Conservation (phyloP, 1,284 basidiomycete species). For the Apiotrichum sp. region DNA sequence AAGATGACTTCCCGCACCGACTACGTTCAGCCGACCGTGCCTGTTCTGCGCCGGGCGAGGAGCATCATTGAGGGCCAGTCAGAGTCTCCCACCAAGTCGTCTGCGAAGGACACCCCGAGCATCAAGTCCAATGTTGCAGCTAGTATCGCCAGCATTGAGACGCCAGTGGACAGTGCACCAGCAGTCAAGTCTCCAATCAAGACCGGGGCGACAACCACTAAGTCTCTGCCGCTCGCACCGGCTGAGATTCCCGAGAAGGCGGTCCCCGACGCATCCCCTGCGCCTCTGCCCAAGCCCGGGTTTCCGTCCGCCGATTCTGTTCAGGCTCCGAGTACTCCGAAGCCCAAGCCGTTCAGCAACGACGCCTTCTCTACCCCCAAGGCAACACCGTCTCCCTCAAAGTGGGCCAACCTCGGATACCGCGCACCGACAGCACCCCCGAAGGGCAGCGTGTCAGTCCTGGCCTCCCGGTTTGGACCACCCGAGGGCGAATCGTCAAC, state of each 20-base stretch:
- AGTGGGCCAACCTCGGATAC: constrained; percentile 12
- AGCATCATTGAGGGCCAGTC: neutral
- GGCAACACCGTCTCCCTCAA: constrained; percentile 1
- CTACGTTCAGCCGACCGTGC: neutral
- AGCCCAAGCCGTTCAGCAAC: constrained; percentile 1
- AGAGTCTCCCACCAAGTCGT: neutral
- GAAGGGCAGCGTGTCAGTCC: constrained; percentile 12
- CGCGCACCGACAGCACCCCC: constrained; percentile 17
- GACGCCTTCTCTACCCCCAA: constrained; percentile 10
- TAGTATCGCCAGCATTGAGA: neutral
- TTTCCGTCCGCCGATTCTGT: too few species aligned
- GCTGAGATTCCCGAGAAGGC: too few species aligned
- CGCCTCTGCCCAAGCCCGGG: too few species aligned
- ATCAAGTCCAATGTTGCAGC: neutral
- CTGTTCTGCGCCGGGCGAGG: constrained; percentile 2
- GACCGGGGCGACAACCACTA: too few species aligned
- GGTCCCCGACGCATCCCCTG: too few species aligned
- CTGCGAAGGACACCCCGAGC: neutral
- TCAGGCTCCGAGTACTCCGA: neutral
- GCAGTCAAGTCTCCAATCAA: neutral
- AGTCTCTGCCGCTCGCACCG: neutral
- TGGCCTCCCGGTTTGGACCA: constrained; percentile 15
- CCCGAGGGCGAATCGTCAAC: neutral
- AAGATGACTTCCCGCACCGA: neutral
- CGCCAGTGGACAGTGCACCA: neutral